Evolutionary conservation across 257 asterid genomes (phyloP), one percentile per base, ranked within the genome.

Genomic region (Cordia subcordata): DNA sequence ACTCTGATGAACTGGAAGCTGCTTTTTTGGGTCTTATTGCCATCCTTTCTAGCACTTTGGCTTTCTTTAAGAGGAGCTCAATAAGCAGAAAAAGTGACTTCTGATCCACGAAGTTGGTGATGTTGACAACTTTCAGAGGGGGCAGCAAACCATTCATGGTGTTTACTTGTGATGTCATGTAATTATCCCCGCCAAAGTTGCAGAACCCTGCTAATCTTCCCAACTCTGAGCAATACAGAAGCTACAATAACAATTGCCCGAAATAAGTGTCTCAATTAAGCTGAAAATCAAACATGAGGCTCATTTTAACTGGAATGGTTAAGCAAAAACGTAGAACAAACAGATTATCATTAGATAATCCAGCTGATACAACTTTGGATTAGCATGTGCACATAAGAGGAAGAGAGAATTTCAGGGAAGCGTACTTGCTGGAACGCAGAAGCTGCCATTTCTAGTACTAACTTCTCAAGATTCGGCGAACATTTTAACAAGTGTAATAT

Each of bases 1-100:
- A 49, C 11, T 44, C 55, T 18, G 62, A 39, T 19, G 55, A 19
- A 54, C 19, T 16, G 40, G 33, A 33, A 8, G 47, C 56, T 27
- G 6, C 0, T 33, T 16, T 37, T 45, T 45, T 55, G 5, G 37
- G 56, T 55, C 37, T 44, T 38, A 64, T 42, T 19, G 27, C 49
- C 6, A 64, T 35, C 19, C 22, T 64, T 33, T 64, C 69, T 0
- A 64, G 56, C 53, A 40, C 55, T 13, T 20, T 44, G 8, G 55
- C 55, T 4, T 64, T 32, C 45, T 55, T 64, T 37, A 64, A 64
- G 11, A 64, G 21, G 27, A 63, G 40, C 60, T 55, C 59, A 18
- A 63, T 17, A 11, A 63, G 45, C 16, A 57, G 39, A 44, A 63
- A 52, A 3, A 63, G 11, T 10, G 39, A 17, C 11, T 6, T 19